These are phyloP conservation scores for Berberis vulgaris DNA, from an alignment of 164 flowering plant genomes.

Conservation along the genomic window DNA sequence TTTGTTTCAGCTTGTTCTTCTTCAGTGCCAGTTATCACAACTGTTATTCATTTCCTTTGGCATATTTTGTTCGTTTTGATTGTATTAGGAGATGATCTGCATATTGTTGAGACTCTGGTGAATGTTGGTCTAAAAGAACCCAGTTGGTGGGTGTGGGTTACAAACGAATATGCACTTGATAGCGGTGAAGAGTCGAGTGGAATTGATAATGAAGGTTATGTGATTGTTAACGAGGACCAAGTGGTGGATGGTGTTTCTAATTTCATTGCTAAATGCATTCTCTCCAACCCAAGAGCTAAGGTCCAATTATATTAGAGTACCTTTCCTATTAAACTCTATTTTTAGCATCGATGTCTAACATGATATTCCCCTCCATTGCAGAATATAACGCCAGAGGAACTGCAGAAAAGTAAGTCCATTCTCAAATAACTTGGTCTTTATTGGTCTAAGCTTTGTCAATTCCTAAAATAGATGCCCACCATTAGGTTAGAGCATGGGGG, in stretches of 20 bases:
- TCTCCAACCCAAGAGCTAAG: slow-evolving; percentile 74
- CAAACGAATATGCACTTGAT: slow-evolving; percentile 63
- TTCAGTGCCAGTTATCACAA: neutral
- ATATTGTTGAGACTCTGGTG: slow-evolving; percentile 51
- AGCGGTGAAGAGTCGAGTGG: slow-evolving; percentile 68
- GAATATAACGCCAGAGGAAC: slow-evolving; percentile 62
- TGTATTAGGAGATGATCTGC: slow-evolving; percentile 45
- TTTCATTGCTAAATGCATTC: slow-evolving; percentile 82
- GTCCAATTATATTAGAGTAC: slow-evolving; percentile 19
- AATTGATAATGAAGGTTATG: slow-evolving; percentile 76
- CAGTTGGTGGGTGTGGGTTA: slow-evolving; percentile 97
- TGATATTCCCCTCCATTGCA: slow-evolving; percentile 30
- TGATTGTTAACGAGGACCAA: slow-evolving; percentile 66
- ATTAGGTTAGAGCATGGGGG: too few species aligned
- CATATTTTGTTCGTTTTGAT: slow-evolving; percentile 5
- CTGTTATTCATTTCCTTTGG: neutral
- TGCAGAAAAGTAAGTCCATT: slow-evolving; percentile 60
- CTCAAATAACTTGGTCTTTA: too few species aligned
- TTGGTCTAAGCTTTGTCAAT: too few species aligned
- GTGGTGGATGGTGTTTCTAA: slow-evolving; percentile 93
- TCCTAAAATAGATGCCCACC: too few species aligned
- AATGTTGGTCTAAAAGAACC: slow-evolving; percentile 56
- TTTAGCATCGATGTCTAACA: slow-evolving; percentile 6
- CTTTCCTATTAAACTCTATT: neutral
- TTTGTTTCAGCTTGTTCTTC: neutral